Percentiles rank a stretch among this genome's conserved stretches.
Conservation (phyloP, 331 rosid genomes). For the Acacia pycnantha region DNA sequence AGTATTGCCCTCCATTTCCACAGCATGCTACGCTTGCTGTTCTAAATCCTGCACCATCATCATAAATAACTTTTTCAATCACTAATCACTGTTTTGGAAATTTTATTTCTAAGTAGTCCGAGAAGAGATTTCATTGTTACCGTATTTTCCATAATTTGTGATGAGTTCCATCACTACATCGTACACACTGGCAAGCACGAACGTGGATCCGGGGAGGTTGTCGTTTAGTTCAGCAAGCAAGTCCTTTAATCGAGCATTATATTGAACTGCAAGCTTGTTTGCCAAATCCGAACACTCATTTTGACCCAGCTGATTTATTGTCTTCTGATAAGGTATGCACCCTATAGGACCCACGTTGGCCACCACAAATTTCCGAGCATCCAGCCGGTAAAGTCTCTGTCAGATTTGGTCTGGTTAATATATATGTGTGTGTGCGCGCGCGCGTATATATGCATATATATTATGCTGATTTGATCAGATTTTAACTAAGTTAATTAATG, state of each 20-base stretch:
- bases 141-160: conserved; percentile 59
- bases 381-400: conserved; percentile 79
- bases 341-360: conserved; percentile 95
- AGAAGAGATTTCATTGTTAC: conserved; percentile 25
- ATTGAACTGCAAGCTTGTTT: conserved; percentile 71
- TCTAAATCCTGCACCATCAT: conserved; percentile 53
- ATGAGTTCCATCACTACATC: conserved; percentile 74
- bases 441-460: background rate
- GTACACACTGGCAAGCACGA: conserved; percentile 78
- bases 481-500: background rate
- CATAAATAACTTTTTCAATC: background rate
- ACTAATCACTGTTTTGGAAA: too few species aligned
- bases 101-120: background rate
- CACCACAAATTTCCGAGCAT: conserved; percentile 80
- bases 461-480: background rate
- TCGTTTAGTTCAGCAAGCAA: conserved; percentile 63
- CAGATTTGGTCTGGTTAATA: background rate
- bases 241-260: conserved; percentile 73
- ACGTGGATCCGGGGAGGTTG: conserved; percentile 71
- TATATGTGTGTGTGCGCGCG: too few species aligned
- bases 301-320: conserved; percentile 66
- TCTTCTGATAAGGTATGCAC: conserved; percentile 92
- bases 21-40: conserved; percentile 83
- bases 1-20: conserved; percentile 87
- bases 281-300: conserved; percentile 81